phyloP scores from a whole-genome alignment of 345 rosid genomes.

The Heritiera littoralis region DNA sequence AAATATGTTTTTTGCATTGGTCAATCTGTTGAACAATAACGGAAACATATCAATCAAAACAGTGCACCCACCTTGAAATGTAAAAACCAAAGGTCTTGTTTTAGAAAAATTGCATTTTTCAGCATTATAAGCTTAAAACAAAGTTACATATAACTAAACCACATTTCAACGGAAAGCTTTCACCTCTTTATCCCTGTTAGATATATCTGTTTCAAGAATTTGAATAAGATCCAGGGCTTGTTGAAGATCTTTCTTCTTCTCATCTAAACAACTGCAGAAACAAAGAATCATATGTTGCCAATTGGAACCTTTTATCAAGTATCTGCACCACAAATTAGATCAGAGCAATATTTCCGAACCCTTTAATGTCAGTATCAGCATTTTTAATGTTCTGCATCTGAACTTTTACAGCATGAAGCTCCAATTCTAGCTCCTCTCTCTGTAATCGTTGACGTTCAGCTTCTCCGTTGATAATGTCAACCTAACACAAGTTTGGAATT shows the following conservation, averaged over 20 bases:
- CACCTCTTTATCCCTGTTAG: slow-evolving; percentile 72
- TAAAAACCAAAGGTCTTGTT: slow-evolving; percentile 18
- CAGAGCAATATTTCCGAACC: slow-evolving; percentile 40
- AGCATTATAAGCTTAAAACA: slow-evolving; percentile 10
- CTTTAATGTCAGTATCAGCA: slow-evolving; percentile 64
- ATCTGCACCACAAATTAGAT: neutral
- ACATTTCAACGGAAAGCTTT: slow-evolving; percentile 15
- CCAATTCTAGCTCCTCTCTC: slow-evolving; percentile 87
- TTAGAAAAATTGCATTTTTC: slow-evolving; percentile 21
- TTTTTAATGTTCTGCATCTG: slow-evolving; percentile 71
- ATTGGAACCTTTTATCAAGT: slow-evolving; percentile 5
- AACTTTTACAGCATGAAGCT: slow-evolving; percentile 64
- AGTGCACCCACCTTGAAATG: slow-evolving; percentile 8
- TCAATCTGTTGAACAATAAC: slow-evolving; percentile 52
- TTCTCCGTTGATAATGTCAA: slow-evolving; percentile 83
- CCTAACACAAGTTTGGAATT: slow-evolving; percentile 45
- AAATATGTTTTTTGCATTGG: slow-evolving; percentile 62
- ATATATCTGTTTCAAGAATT: slow-evolving; percentile 52
- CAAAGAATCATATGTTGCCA: slow-evolving; percentile 21
- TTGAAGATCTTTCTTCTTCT: slow-evolving; percentile 64
- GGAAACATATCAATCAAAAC: slow-evolving; percentile 12
- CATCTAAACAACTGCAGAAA: slow-evolving; percentile 55
- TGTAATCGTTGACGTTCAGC: slow-evolving; percentile 85
- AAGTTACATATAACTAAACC: neutral
- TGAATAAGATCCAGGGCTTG: slow-evolving; percentile 52